A percentile compares a stretch with the other conserved stretches of the same genome.
Evolutionary conservation across 495 filamentous ascomycete species (phyloP).

Genomic region (Neurospora sp.): DNA sequence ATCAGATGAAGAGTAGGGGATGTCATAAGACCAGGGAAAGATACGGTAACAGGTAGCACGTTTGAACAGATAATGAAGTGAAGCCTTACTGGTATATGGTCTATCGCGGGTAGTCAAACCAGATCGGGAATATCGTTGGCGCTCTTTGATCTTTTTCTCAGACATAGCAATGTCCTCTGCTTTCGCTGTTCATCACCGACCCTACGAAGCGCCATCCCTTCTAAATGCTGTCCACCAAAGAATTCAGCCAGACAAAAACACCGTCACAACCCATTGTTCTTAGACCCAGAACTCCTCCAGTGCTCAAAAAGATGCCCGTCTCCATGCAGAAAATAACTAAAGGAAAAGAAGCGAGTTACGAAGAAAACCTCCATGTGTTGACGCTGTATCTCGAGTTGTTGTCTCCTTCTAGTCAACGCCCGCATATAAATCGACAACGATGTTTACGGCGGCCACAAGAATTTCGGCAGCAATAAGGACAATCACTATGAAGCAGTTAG

Average conservation of each 20-base stretch:
- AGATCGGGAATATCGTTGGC: not conserved
- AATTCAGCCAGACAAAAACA: not conserved
- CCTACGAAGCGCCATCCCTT: not conserved
- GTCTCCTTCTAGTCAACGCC: conserved; percentile 49
- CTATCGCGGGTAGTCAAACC: not conserved
- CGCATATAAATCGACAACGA: conserved; percentile 88
- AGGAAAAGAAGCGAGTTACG: not conserved
- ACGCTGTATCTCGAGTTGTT: not conserved
- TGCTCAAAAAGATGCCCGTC: not conserved
- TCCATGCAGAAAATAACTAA: not conserved
- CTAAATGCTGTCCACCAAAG: not conserved
- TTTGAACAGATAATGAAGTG: not conserved
- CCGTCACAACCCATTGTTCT: not conserved
- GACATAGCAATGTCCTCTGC: not conserved
- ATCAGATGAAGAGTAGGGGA: not conserved
- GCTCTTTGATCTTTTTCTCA: not conserved
- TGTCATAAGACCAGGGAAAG: not conserved
- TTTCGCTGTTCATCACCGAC: not conserved
- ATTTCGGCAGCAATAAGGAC: conserved; percentile 94
- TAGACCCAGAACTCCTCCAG: not conserved
- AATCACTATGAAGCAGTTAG: conserved; percentile 52
- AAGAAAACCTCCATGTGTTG: not conserved
- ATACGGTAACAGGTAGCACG: not conserved
- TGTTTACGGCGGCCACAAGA: conserved; percentile 87
- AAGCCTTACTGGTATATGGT: not conserved